Base-by-base conservation (phyloP, 2,329 filamentous ascomycete genomes). In the Xylariomycetidae sp. region DNA sequence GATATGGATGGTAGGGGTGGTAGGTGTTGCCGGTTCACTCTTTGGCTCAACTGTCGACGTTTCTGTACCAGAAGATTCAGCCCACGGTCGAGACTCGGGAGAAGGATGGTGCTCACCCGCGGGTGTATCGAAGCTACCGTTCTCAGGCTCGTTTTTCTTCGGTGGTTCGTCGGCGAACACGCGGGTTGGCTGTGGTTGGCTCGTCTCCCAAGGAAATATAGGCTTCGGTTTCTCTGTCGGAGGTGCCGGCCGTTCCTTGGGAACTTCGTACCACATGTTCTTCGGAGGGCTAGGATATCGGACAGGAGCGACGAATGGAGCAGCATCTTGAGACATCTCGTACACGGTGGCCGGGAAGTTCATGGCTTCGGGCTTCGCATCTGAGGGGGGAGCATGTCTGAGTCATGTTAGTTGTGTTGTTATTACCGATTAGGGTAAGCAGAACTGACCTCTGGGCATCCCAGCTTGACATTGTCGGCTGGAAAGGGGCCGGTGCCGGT, bases 141-240 rank as follows among this genome's bases (percentile, higher is more conserved):
- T 20, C 19, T 36, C 41, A 15, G 20, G 15, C 11, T 33, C 30
- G 22, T 47, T 40, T 16, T 46, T 51, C 39, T 52, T 50, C 31
- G 57, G 53, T 14, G 60, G 47, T 38, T 80, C 75, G 38, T 80
- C 76, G 29, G 67, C 63, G 51, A 89, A 92, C 10, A 80, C 70
- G 45, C 86, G 77, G 10, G 75, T 66, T 5, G 79, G 64, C 49
- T 69, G 77, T 10, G 82, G 72, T 41, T 75, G 76, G 37, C 80
- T 66, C 26, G 61, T 63, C 59, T 98, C 92, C 92, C 92, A 98
- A 1, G 92, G 92, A 58, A 98, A 98, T 30, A 97, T 81, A 3
- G 80, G 72, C 30, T 74, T 72, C 11, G 80, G 74, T 40, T 66
- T 74, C 44, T 80, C 68, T 27, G 72, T 47, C n/a, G 53, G 50